A percentile compares a stretch with the other conserved stretches of the same genome.
Evolutionary conservation across 768 basidiomycete species (phyloP).

Genomic region (Phaffia australis): DNA sequence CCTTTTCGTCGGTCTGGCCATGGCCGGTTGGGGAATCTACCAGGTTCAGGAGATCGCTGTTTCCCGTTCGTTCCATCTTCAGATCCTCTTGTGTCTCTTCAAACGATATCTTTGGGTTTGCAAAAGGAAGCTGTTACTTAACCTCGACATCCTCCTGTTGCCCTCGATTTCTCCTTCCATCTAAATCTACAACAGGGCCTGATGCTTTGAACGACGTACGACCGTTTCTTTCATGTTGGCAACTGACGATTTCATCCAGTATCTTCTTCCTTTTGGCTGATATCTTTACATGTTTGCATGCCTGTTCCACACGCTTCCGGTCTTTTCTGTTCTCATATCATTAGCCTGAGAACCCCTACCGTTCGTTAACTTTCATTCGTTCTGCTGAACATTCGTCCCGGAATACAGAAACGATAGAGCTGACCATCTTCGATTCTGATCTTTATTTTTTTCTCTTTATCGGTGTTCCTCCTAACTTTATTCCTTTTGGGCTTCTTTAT

Average conservation of each 20-base stretch:
- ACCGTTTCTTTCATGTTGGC: neutral
- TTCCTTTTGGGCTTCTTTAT: no score
- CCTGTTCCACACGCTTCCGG: neutral
- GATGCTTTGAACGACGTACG: conserved; percentile 9
- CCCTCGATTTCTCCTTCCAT: neutral
- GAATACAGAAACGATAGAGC: no score
- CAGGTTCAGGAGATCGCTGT: conserved; percentile 7
- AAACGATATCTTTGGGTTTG: no score
- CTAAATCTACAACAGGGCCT: neutral
- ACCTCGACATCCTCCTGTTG: neutral
- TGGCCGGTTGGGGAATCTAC: neutral
- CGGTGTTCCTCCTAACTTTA: no score
- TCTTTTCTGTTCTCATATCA: neutral
- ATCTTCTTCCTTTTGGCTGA: neutral
- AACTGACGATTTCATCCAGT: neutral
- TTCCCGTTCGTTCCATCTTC: conserved; percentile 1
- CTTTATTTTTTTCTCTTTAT: no score
- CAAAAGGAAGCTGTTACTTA: neutral
- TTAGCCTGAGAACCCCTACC: conserved; percentile 15
- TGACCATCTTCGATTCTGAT: no score
- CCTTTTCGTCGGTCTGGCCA: neutral
- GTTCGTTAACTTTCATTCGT: neutral
- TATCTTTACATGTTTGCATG: neutral
- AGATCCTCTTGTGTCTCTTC: neutral
- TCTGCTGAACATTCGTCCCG: no score